phyloP scores from a whole-genome alignment of 2,329 filamentous ascomycete species.

The Dryadomyces quercus-mongolicae region DNA sequence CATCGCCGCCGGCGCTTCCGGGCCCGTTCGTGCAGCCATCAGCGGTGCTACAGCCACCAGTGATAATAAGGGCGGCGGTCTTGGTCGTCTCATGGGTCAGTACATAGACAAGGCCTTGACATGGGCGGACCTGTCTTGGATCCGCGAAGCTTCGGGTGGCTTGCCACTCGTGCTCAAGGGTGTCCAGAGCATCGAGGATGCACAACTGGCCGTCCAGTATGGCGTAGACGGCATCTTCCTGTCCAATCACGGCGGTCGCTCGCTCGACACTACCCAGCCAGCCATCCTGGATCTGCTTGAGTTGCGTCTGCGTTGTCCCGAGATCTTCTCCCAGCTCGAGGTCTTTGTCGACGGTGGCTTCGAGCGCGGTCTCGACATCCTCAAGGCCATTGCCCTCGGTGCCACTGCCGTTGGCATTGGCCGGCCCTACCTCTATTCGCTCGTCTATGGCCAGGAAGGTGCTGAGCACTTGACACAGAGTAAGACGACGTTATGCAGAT shows the following conservation, averaged over 20 bases:
- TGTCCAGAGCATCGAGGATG: slow-evolving; percentile 43
- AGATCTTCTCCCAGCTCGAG: slow-evolving; percentile 25
- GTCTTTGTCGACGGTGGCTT: slow-evolving; percentile 29
- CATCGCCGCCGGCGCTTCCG: background rate
- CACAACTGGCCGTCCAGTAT: slow-evolving; percentile 32
- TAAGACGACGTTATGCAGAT: slow-evolving; percentile 14
- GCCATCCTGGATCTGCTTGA: slow-evolving; percentile 26
- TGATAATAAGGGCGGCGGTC: slow-evolving; percentile 25
- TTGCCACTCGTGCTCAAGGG: slow-evolving; percentile 41
- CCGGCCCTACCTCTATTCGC: slow-evolving; percentile 30
- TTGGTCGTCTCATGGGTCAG: slow-evolving; percentile 37
- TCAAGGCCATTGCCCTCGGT: slow-evolving; percentile 30
- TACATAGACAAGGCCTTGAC: slow-evolving; percentile 36
- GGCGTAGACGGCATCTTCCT: slow-evolving; percentile 42
- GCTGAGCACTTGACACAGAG: slow-evolving; percentile 28
- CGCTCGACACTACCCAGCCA: slow-evolving; percentile 34
- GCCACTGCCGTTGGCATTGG: slow-evolving; percentile 32
- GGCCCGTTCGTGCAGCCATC: background rate
- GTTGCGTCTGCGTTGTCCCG: slow-evolving; percentile 25
- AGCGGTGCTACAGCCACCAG: background rate
- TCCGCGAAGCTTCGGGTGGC: slow-evolving; percentile 18
- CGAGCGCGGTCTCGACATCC: slow-evolving; percentile 27
- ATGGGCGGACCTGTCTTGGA: slow-evolving; percentile 43
- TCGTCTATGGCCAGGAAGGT: slow-evolving; percentile 28
- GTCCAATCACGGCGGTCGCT: slow-evolving; percentile 46